These are phyloP conservation scores for Endothia cerciana DNA, from an alignment of 2,329 filamentous ascomycete genomes.

Conservation along the genomic window DNA sequence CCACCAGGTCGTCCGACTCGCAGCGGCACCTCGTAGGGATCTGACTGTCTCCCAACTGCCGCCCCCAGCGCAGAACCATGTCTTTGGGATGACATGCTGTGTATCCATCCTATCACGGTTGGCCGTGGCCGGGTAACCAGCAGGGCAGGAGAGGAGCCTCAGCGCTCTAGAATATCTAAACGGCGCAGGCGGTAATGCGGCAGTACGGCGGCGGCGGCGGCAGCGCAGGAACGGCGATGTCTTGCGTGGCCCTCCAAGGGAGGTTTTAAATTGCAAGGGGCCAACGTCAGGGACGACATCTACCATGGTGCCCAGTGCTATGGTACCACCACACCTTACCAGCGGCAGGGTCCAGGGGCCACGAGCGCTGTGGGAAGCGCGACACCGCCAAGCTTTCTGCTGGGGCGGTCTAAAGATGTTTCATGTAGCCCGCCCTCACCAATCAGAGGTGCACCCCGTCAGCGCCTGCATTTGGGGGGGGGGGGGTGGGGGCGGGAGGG, in stretches of 20 bases:
- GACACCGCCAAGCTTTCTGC: constrained; percentile 10
- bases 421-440: background rate
- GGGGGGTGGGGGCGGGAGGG: too few relatives aligned
- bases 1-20: background rate
- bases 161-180: background rate
- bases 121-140: background rate
- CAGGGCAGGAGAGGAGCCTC: background rate
- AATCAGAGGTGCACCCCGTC: constrained; percentile 8
- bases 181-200: background rate
- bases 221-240: constrained; percentile 12
- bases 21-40: constrained; percentile 3
- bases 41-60: constrained; percentile 7
- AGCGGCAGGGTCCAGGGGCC: background rate
- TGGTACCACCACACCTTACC: too few relatives aligned
- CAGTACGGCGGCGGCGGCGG: constrained; percentile 3
- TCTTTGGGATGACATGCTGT: constrained; percentile 1
- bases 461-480: too few relatives aligned
- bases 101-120: background rate
- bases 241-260: constrained; percentile 21
- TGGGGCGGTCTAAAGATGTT: constrained; percentile 14
- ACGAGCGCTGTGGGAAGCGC: background rate
- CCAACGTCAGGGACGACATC: constrained; percentile 20
- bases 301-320: too few relatives aligned
- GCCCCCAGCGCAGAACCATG: constrained; percentile 2
- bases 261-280: constrained; percentile 24